phyloP scores from a whole-genome alignment of 768 basidiomycete genomes.

The Lentinus brumalis region DNA sequence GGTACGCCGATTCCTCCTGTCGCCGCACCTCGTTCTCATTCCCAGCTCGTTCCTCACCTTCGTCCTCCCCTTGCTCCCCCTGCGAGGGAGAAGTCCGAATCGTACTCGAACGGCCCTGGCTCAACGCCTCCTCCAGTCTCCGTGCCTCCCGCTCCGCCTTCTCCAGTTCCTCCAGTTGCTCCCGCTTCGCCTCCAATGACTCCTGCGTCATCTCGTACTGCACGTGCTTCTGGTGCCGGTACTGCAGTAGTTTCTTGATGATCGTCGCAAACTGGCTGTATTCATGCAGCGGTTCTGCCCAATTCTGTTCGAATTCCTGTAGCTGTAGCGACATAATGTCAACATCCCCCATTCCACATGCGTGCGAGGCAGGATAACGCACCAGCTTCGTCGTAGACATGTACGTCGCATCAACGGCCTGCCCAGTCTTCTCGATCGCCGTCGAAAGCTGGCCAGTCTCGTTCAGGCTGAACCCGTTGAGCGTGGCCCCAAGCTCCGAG shows the following conservation, averaged over 20 bases:
- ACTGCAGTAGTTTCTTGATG: constrained; percentile 91
- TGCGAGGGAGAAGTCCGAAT: constrained; percentile 24
- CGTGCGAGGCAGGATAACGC: constrained; percentile 28
- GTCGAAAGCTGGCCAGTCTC: constrained; percentile 72
- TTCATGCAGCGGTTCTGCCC: constrained; percentile 95
- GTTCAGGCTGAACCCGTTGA: constrained; percentile 93
- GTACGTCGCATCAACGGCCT: constrained; percentile 93
- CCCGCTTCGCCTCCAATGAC: constrained; percentile 78
- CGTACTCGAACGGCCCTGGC: constrained; percentile 24
- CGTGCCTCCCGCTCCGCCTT: constrained; percentile 90
- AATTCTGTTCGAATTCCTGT: constrained; percentile 92
- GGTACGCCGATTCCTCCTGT: constrained; percentile 43
- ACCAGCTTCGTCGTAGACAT: constrained; percentile 90
- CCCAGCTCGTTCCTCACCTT: constrained; percentile 29
- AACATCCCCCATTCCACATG: not conserved
- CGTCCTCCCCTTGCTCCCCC: constrained; percentile 30
- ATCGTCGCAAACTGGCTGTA: constrained; percentile 93
- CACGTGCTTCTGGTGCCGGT: constrained; percentile 97
- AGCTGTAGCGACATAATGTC: constrained; percentile 49
- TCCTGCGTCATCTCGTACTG: constrained; percentile 99
- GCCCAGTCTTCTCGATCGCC: constrained; percentile 95
- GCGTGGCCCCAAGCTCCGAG: constrained; percentile 85
- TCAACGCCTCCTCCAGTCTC: constrained; percentile 84
- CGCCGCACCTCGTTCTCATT: constrained; percentile 41
- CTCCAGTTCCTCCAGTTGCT: constrained; percentile 86